Percentiles rank a stretch among this genome's conserved stretches.
phyloP scores from a whole-genome alignment of 192 early-diverging fungal species.

The Backusella westeae region DNA sequence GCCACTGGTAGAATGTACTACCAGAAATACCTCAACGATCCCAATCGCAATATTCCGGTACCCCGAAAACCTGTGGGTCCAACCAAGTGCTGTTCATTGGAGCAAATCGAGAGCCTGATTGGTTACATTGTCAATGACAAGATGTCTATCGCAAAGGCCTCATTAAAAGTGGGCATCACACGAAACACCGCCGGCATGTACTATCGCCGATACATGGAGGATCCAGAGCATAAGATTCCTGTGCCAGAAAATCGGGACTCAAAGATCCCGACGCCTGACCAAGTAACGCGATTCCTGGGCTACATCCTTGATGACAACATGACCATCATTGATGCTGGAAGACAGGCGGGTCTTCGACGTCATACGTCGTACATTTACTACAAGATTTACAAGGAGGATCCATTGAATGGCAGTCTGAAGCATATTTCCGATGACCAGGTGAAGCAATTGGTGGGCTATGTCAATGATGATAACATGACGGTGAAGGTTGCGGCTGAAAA shows the following conservation, averaged over 20 bases:
- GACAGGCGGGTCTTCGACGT: too few species aligned
- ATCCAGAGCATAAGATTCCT: background rate
- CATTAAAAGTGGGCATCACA: background rate
- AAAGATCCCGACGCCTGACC: background rate
- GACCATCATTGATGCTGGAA: background rate
- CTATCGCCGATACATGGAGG: background rate
- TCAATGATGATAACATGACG: too few species aligned
- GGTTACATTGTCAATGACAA: background rate
- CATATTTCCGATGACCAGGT: background rate
- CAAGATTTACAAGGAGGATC: too few species aligned
- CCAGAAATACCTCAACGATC: too few species aligned
- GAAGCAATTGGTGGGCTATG: too few species aligned
- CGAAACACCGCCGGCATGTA: background rate
- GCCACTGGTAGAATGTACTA: too few species aligned
- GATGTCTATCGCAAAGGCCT: background rate
- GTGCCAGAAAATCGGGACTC: background rate
- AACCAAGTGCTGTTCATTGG: background rate
- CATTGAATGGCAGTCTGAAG: too few species aligned
- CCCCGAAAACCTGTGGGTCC: too few species aligned
- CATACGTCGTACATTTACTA: too few species aligned
- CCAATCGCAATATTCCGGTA: too few species aligned
- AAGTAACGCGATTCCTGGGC: background rate
- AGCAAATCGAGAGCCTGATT: background rate
- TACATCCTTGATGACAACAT: background rate
- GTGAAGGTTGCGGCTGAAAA: too few species aligned